These are phyloP conservation scores for Phytophthora aleatoria DNA, from an alignment of 352 stramenopile genomes.

Conservation along the genomic window DNA sequence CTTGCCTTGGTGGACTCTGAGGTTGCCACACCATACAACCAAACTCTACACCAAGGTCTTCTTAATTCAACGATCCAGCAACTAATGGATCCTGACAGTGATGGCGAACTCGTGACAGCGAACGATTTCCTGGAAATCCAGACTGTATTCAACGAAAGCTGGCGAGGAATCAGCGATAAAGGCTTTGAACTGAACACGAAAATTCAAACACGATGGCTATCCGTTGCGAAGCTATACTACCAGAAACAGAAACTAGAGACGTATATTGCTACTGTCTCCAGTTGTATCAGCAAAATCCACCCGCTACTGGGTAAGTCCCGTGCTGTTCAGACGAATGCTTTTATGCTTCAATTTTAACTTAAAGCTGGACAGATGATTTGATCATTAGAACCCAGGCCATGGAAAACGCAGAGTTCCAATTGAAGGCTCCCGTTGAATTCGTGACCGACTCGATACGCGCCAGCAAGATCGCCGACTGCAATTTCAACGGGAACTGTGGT, in stretches of 20 bases:
- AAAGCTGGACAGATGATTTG: constrained; percentile 30
- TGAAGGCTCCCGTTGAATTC: constrained; percentile 66
- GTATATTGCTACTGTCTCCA: constrained; percentile 38
- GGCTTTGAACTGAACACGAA: constrained; percentile 48
- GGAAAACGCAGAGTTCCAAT: constrained; percentile 57
- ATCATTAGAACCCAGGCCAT: constrained; percentile 48
- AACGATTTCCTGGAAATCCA: constrained; percentile 48
- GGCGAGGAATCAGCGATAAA: constrained; percentile 45
- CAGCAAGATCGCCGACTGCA: constrained; percentile 65
- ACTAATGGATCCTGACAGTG: constrained; percentile 56
- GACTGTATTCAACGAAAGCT: constrained; percentile 58
- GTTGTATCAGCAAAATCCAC: constrained; percentile 40
- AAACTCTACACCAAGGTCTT: constrained; percentile 42
- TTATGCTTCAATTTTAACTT: not conserved
- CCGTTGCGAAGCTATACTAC: constrained; percentile 47
- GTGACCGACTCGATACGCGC: constrained; percentile 53
- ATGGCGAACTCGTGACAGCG: constrained; percentile 34
- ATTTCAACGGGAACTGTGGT: constrained; percentile 65
- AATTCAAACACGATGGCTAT: constrained; percentile 52
- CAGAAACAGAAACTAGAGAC: constrained; percentile 48
- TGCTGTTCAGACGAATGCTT: not conserved
- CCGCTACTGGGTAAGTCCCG: constrained; percentile 39
- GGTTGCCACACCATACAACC: constrained; percentile 59
- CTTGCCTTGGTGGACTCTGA: constrained; percentile 49
- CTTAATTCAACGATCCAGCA: constrained; percentile 48